A percentile compares a stretch with the other conserved stretches of the same genome.
phyloP scores from a whole-genome alignment of 352 stramenopile species.

The Phytophthora tentaculata region DNA sequence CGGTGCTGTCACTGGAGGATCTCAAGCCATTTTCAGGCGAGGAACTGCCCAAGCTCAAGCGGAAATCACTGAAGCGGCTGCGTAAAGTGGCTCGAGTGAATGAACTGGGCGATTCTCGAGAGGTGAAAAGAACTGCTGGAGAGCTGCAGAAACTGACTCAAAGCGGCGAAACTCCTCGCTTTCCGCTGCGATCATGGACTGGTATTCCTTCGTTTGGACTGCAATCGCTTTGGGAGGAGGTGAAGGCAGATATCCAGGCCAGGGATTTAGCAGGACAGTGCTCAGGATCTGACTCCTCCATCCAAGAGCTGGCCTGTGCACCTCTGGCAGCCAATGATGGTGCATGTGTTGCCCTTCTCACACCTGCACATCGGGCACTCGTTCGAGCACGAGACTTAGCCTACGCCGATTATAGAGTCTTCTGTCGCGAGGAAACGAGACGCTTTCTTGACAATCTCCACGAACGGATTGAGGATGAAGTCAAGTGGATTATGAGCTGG shows the following conservation, averaged over 20 bases:
- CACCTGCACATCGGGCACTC: slow-evolving; percentile 61
- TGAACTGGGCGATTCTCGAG: slow-evolving; percentile 59
- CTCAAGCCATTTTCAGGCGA: slow-evolving; percentile 54
- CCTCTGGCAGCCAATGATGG: slow-evolving; percentile 33
- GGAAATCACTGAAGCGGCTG: slow-evolving; percentile 76
- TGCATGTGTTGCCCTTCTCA: slow-evolving; percentile 55
- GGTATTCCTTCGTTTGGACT: slow-evolving; percentile 55
- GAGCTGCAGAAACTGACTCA: slow-evolving; percentile 58
- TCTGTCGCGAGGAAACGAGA: slow-evolving; percentile 32
- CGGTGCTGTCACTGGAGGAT: slow-evolving; percentile 67
- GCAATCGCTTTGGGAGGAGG: slow-evolving; percentile 30
- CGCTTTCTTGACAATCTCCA: slow-evolving; percentile 31
- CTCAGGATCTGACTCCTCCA: slow-evolving; percentile 21
- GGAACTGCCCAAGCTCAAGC: slow-evolving; percentile 56
- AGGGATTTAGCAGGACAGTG: slow-evolving; percentile 16
- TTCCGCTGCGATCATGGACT: slow-evolving; percentile 55
- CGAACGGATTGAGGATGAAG: slow-evolving; percentile 60
- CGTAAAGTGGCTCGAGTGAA: slow-evolving; percentile 65
- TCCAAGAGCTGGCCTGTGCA: slow-evolving; percentile 26
- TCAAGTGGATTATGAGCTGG: slow-evolving; percentile 63
- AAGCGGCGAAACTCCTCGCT: slow-evolving; percentile 53
- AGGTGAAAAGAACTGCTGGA: slow-evolving; percentile 50
- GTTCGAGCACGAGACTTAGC: slow-evolving; percentile 50
- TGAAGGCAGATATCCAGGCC: slow-evolving; percentile 28
- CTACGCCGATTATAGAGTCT: slow-evolving; percentile 46